Evolutionary conservation across 2,329 filamentous ascomycete genomes (phyloP).

Genomic region (Furcasterigmium furcatum): DNA sequence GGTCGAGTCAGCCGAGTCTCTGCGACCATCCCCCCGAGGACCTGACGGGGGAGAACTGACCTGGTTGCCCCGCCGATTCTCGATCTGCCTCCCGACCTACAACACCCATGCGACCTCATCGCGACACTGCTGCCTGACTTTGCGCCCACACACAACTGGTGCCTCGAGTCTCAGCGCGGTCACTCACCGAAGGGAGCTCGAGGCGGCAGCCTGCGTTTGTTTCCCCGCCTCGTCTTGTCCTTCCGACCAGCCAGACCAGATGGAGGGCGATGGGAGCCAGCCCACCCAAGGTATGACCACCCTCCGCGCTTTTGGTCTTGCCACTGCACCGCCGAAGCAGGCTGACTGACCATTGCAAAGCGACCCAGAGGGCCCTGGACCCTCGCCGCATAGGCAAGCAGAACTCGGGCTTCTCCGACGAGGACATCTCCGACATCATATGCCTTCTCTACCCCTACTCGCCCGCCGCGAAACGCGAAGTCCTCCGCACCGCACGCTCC

Average conservation of each 20-base stretch:
- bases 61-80: not conserved
- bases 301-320: not conserved
- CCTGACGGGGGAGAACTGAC: not conserved
- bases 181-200: not conserved
- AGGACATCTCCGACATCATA: slow-evolving; percentile 84
- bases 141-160: not conserved
- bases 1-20: no score
- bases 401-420: slow-evolving; percentile 77
- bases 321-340: not conserved
- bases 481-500: slow-evolving; percentile 48
- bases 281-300: slow-evolving; percentile 34
- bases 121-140: slow-evolving; percentile 5
- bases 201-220: slow-evolving; percentile 8
- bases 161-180: not conserved
- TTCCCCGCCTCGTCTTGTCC: not conserved
- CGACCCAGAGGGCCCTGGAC: slow-evolving; percentile 79
- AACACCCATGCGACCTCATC: not conserved
- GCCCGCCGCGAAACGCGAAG: slow-evolving; percentile 66
- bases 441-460: slow-evolving; percentile 84
- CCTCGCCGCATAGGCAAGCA: slow-evolving; percentile 75
- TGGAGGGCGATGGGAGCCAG: slow-evolving; percentile 36
- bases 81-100: slow-evolving; percentile 4
- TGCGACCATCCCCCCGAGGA: no score
- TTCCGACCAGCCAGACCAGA: slow-evolving; percentile 20
- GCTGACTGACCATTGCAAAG: slow-evolving; percentile 30